Evolutionary conservation across 1,284 basidiomycete species (phyloP).

Genomic region (Rhizopogon hawkerae): DNA sequence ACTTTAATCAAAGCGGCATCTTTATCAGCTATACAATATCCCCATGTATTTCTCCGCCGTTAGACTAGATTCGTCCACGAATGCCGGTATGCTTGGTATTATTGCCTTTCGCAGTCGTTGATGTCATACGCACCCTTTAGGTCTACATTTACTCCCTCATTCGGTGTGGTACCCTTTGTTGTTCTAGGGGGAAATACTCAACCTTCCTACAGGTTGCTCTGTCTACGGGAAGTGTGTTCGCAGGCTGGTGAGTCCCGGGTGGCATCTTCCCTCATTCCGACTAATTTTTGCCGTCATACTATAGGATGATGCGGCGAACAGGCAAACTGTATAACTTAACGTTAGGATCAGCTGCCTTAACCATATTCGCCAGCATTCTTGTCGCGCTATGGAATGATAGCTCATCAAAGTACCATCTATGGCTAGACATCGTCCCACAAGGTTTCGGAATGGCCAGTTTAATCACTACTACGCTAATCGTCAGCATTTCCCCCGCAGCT

Average conservation of each 20-base stretch:
- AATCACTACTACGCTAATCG: conserved; percentile 77
- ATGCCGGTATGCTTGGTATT: conserved; percentile 46
- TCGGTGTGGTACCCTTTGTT: conserved; percentile 43
- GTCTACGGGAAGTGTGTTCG: conserved; percentile 72
- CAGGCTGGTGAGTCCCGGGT: conserved; percentile 61
- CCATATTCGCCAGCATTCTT: conserved; percentile 47
- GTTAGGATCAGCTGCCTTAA: conserved; percentile 46
- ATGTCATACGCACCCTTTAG: conserved; percentile 21
- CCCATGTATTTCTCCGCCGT: conserved; percentile 90
- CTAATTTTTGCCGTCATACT: not conserved
- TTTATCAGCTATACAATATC: conserved; percentile 69
- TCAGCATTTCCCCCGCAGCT: conserved; percentile 30
- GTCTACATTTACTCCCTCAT: conserved; percentile 81
- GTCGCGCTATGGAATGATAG: conserved; percentile 56
- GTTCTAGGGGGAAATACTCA: not conserved
- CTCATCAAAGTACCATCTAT: conserved; percentile 58
- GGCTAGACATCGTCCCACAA: conserved; percentile 70
- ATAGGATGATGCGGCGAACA: conserved; percentile 74
- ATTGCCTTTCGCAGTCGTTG: conserved; percentile 5
- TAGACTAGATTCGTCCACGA: conserved; percentile 59
- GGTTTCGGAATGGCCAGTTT: conserved; percentile 78
- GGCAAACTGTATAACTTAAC: conserved; percentile 75
- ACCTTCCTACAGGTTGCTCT: conserved; percentile 50
- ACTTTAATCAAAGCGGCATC: conserved; percentile 2
- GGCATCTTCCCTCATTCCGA: not conserved